A percentile compares a stretch with the other conserved stretches of the same genome.
Conservation (phyloP, 306 rosid species). For the Malus domestica region DNA sequence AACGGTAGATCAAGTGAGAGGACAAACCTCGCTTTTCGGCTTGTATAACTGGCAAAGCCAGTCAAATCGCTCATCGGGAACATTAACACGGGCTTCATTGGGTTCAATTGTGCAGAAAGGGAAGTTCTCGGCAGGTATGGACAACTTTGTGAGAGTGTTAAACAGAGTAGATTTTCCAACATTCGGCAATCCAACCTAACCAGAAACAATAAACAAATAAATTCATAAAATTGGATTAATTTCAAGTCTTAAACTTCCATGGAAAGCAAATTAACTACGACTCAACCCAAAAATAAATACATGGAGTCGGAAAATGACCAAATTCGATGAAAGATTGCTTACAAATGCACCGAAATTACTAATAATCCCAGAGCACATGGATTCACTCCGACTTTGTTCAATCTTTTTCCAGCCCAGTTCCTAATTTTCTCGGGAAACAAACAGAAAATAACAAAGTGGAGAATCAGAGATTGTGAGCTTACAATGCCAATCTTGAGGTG, state of each 20-base stretch:
- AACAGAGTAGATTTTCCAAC: conserved; percentile 98
- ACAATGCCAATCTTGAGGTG: conserved; percentile 94
- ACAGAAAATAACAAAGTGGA: background rate
- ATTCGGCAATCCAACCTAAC: conserved; percentile 97
- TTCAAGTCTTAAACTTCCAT: background rate
- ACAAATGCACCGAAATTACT: background rate
- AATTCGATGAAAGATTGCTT: background rate
- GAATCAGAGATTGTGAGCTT: background rate
- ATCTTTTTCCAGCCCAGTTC: background rate
- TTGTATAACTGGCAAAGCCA: conserved; percentile 88
- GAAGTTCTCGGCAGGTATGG: conserved; percentile 96
- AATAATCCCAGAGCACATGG: background rate
- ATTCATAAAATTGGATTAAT: too few relatives aligned
- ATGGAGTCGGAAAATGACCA: background rate
- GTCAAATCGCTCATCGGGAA: conserved; percentile 92
- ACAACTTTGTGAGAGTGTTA: conserved; percentile 82
- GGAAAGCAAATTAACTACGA: background rate
- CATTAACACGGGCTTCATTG: conserved; percentile 87
- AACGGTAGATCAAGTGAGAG: background rate
- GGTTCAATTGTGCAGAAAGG: conserved; percentile 99
- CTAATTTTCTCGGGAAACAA: background rate
- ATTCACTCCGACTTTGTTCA: too few relatives aligned
- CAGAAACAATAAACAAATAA: conserved; percentile 2
- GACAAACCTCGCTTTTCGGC: conserved; percentile 89
- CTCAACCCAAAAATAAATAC: background rate